These are phyloP conservation scores for Cardamine occulta DNA, from an alignment of 345 rosid genomes.

Conservation along the genomic window DNA sequence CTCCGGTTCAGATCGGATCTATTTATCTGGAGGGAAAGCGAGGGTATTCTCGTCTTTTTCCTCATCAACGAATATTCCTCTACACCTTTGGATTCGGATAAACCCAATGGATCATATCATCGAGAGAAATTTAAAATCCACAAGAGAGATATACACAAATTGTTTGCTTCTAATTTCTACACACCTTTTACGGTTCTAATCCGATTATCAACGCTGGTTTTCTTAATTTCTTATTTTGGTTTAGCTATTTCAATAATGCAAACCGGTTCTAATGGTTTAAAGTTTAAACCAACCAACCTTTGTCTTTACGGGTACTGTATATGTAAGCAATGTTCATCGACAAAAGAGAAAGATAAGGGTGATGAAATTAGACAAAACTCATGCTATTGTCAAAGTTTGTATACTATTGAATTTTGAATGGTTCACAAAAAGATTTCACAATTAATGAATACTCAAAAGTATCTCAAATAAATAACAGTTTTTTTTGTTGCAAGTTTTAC, in stretches of 20 bases:
- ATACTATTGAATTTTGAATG: background rate
- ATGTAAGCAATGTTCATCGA: too few relatives aligned
- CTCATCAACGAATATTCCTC: conserved; percentile 1
- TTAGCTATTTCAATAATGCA: too few relatives aligned
- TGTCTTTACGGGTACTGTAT: too few relatives aligned
- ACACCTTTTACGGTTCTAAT: background rate
- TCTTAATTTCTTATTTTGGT: too few relatives aligned
- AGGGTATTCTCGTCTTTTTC: background rate
- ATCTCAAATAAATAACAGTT: background rate
- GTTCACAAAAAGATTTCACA: background rate
- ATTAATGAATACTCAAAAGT: background rate
- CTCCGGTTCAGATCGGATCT: conserved; percentile 25
- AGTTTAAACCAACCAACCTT: too few relatives aligned
- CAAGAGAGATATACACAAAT: background rate
- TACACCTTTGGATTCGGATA: background rate
- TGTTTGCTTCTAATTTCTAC: background rate
- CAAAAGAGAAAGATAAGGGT: too few relatives aligned
- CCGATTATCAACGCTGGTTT: too few relatives aligned
- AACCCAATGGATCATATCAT: background rate
- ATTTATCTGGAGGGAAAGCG: background rate
- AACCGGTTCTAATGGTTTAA: too few relatives aligned
- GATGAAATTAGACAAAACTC: too few relatives aligned
- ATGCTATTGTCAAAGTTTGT: background rate
- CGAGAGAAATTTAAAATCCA: too few relatives aligned
- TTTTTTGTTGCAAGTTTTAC: conserved; percentile 29